phyloP scores from a whole-genome alignment of 192 early-diverging fungal species.

The Podila epigama region DNA sequence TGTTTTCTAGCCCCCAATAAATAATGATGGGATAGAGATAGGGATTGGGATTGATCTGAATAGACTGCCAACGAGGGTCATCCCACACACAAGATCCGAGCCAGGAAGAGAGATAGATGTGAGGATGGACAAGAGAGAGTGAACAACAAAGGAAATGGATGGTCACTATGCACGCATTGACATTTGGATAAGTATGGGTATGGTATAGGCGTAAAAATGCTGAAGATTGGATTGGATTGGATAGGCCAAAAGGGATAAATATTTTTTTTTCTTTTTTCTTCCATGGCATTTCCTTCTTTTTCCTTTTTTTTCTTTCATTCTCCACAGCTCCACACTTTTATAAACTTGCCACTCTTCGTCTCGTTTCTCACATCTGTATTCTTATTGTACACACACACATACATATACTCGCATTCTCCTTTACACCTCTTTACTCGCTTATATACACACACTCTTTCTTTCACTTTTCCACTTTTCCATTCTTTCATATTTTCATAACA shows the following conservation, averaged over 20 bases:
- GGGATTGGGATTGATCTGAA: too few species aligned
- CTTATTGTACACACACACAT: background rate
- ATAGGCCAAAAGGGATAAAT: background rate
- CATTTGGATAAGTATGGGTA: background rate
- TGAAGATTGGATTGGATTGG: background rate
- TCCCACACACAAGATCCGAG: too few species aligned
- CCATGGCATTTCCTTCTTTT: background rate
- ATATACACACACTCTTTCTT: background rate
- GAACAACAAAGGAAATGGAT: too few species aligned
- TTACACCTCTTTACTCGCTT: background rate
- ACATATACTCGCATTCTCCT: background rate
- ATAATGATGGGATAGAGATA: background rate
- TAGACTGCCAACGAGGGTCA: too few species aligned
- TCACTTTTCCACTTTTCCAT: background rate
- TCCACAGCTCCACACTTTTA: background rate
- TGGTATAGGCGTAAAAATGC: background rate
- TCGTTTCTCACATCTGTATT: background rate
- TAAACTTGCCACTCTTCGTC: background rate
- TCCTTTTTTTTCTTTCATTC: background rate
- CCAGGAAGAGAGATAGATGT: too few species aligned
- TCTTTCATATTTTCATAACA: background rate
- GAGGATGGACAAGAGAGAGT: too few species aligned
- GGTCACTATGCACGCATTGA: too few species aligned
- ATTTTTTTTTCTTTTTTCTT: constrained; percentile 1
- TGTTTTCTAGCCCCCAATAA: too few species aligned